Evolutionary conservation across 148 eudicot genomes (phyloP), one percentile per base, ranked within the genome.

Genomic region (Diospyros kaki): DNA sequence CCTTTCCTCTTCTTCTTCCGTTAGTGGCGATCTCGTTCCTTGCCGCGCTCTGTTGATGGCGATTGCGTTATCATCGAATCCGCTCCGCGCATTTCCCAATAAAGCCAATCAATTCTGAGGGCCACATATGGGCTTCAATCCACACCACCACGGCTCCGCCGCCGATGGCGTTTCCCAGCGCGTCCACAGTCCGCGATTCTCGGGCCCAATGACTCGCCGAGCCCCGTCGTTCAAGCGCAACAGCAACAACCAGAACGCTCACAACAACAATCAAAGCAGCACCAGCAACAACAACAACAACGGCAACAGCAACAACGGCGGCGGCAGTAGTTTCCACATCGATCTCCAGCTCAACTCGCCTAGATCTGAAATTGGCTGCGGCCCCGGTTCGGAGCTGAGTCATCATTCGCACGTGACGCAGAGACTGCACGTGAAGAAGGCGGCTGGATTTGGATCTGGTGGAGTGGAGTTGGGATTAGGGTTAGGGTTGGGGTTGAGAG

Each of bases 191-290:
- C 98, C 98, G 0, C 82, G 93, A 66, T 84, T 86, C 81, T 87
- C 93, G 4, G 86, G 91, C 64, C 79, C 91, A 68, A 87, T 94
- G 86, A 90, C 97, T n/a, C 97, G 98, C 52, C 78, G 98, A 56
- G 90, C 93, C 1, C 93, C 87, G 4, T 91, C 98, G 38, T 93
- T 93, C 79, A 91, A 94, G 65, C 88, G 93, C 73, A 81, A 68
- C 77, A 73, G 64, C 63, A 69, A 48, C 78, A 8, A 8, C 52
- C 52, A 48, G 1, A 48, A 8, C 52, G 4, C 6, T 48, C 52
- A 48, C 52, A 48, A 48, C 4, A 48, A 48, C 52, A 48, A 28
- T 28, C 28, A 28, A 28, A 28, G 28, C 28, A 28, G 28, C 28
- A 28, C 28, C 28, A 28, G 28, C 28, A 28, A 28, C 28, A 28